Evolutionary conservation across 2,329 filamentous ascomycete genomes (phyloP), one percentile per base, ranked within the genome.

Genomic region (Gliomastix tumulicola): DNA sequence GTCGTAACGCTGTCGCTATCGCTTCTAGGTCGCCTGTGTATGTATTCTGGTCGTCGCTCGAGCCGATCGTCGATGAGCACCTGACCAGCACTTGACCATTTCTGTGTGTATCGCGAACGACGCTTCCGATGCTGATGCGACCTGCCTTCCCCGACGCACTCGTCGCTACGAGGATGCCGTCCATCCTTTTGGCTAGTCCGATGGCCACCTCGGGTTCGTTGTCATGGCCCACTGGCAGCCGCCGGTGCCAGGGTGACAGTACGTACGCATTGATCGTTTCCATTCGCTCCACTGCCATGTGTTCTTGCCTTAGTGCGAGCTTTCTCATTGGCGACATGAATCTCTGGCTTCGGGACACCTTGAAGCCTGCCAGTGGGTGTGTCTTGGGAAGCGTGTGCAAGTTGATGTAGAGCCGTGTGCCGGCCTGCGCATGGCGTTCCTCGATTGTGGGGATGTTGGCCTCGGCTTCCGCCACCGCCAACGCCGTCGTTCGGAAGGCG

Each of bases 401-500:
- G 30, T 34, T 38, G 21, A 38, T 27, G 30, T 15, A 38, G 20
- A 34, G 17, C 17, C 30, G 31, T n/a, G 21, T 38, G 23, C 23
- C 23, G 23, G 23, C 23, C 23, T 25, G 23, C 23, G 23, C 21
- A 21, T 36, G 34, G 8, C 34, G 15, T 20, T 30, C 21, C 13
- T 15, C 25, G 28, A 11, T 33, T 15, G 38, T 34, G 15, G 22
- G 22, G 23, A 42, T 36, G 18, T 37, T 17, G 5, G 39, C 36
- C 16, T 43, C 37, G 11, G 37, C 41, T 32, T 42, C 31, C 3
- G 34, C 30, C 23, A 44, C 39, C 15, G 32, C 41, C 20, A 34
- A 42, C 19, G 39, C 33, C 10, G 35, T 32, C 7, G 31, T 45
- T 30, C 33, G 33, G 31, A 43, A 43, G 28, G 41, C 32, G 13